Conservation (phyloP, 805 yeast genomes). For the Starmera dryadoides region DNA sequence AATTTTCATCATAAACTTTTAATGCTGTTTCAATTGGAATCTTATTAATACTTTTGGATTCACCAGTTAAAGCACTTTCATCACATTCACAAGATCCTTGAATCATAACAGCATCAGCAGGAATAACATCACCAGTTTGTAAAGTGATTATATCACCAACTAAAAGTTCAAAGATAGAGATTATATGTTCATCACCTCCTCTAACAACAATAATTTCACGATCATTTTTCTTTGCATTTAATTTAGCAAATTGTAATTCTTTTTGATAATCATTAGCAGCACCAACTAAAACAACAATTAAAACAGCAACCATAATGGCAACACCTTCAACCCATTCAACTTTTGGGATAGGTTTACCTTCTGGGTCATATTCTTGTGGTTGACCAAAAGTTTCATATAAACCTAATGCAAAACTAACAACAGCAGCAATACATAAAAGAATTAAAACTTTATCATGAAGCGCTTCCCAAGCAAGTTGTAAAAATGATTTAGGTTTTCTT, state of each 20-base stretch:
- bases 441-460: slow-evolving; percentile 87
- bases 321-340: slow-evolving; percentile 99
- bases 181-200: slow-evolving; percentile 55
- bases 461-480: slow-evolving; percentile 69
- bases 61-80: slow-evolving; percentile 92
- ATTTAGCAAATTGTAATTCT: slow-evolving; percentile 83
- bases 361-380: slow-evolving; percentile 67
- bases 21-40: slow-evolving; percentile 40
- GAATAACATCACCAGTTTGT: slow-evolving; percentile 92
- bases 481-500: slow-evolving; percentile 59
- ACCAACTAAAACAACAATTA: slow-evolving; percentile 88
- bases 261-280: slow-evolving; percentile 96
- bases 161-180: slow-evolving; percentile 66
- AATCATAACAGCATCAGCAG: slow-evolving; percentile 78
- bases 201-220: slow-evolving; percentile 73
- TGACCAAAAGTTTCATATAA: slow-evolving; percentile 88
- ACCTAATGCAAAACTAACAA: slow-evolving; percentile 84
- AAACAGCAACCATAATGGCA: slow-evolving; percentile 87
- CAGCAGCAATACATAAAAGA: slow-evolving; percentile 76
- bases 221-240: slow-evolving; percentile 84
- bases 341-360: slow-evolving; percentile 69
- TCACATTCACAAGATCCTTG: slow-evolving; percentile 80
- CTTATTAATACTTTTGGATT: slow-evolving; percentile 76
- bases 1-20: slow-evolving; percentile 18
- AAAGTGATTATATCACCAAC: slow-evolving; percentile 82